Evolutionary conservation across 1,284 basidiomycete genomes (phyloP), one percentile per base, ranked within the genome.

Genomic region (Pseudozyma pruni): DNA sequence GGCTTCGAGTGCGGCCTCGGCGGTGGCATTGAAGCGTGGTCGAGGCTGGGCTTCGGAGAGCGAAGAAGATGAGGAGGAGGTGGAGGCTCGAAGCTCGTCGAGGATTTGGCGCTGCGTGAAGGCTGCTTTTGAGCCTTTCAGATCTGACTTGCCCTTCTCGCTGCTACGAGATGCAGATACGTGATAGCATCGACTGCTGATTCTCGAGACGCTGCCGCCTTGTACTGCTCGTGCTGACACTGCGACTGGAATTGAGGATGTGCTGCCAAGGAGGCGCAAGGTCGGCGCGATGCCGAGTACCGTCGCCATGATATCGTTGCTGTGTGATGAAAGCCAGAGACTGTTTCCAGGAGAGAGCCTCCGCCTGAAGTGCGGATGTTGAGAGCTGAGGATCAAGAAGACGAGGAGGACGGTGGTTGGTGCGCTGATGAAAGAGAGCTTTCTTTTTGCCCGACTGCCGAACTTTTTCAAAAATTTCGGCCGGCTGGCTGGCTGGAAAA

Each of bases 61-160:
- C 5, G 58, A 41, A 27, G 67, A 64, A 19, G 61, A 56, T 8
- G 55, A 51, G 3, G 67, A 54, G 11, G 66, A 58, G 9, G 67
- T 43, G 13, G 57, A 45, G 1, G 54, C 62, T 8, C 62, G 55
- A 2, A 67, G 58, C 37, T 61, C 61, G 38, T 72, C 58, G 4
- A 72, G 44, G 25, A 72, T 67, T 44, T 72, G 69, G 10, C 69
- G 58, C 35, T 72, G 69, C 1, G 38, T 25, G 40, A 72, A 72
- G 9, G 69, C 69, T 14, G 62, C 59, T 25, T 50, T 51, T 4
- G 69, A 67, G 4, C 51, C 46, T 38, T 61, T 61, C 34, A 53
- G 54, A 22, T 55, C 46, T 2, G 41, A 9, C 10, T 48, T 58
- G 25, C 33, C 29, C 13, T 58, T 48, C 25, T 41, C 42, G 23